phyloP scores from a whole-genome alignment of 768 basidiomycete species.

The Psilocybe tampanensis region DNA sequence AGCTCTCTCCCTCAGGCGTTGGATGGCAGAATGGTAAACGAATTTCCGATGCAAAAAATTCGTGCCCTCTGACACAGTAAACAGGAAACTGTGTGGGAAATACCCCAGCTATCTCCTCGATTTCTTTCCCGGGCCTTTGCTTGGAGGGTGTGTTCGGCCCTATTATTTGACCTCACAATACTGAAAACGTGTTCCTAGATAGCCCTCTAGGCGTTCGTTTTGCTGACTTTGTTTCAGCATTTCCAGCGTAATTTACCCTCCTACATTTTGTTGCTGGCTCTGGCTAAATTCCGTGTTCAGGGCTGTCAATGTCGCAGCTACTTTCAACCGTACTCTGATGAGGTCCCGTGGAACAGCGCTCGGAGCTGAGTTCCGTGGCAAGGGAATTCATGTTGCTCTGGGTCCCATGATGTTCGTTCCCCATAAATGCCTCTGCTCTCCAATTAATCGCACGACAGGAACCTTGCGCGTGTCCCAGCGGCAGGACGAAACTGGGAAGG shows the following conservation, averaged over 20 bases:
- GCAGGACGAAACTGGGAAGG: constrained; percentile 58
- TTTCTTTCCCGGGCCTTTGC: constrained; percentile 52
- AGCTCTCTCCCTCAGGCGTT: too few species aligned
- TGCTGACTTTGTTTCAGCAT: constrained; percentile 49
- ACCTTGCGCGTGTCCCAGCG: constrained; percentile 45
- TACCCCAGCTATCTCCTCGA: constrained; percentile 46
- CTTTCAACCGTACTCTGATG: constrained; percentile 59
- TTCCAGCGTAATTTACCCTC: constrained; percentile 46
- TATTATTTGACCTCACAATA: background rate
- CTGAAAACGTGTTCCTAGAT: constrained; percentile 25
- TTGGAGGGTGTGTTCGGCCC: constrained; percentile 39
- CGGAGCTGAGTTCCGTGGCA: constrained; percentile 61
- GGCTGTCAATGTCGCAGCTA: constrained; percentile 53
- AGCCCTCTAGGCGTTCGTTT: constrained; percentile 52
- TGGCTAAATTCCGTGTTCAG: constrained; percentile 23
- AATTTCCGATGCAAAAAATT: background rate
- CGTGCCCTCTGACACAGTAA: background rate
- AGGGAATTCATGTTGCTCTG: constrained; percentile 58
- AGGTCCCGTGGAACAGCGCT: constrained; percentile 55
- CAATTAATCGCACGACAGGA: constrained; percentile 30
- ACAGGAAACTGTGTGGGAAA: constrained; percentile 53
- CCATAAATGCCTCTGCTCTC: background rate
- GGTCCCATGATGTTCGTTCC: constrained; percentile 49
- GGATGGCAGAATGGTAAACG: constrained; percentile 44
- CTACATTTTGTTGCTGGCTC: background rate